These are phyloP conservation scores for Saccharomycopsis amapae DNA, from an alignment of 805 yeast genomes.

Conservation along the genomic window DNA sequence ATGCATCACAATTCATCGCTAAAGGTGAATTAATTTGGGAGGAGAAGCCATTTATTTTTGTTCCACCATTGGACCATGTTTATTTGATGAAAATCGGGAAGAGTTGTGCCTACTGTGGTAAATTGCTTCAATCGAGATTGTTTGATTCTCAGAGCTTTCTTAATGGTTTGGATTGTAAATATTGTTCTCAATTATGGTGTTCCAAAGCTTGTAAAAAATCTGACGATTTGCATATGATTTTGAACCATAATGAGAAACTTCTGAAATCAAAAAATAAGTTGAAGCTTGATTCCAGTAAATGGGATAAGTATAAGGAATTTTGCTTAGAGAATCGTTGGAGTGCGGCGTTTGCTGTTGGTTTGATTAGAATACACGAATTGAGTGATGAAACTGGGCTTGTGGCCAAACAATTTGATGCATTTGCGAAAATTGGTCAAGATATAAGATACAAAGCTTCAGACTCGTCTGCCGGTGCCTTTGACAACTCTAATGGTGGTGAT, in stretches of 20 bases:
- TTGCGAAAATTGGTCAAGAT: conserved; percentile 67
- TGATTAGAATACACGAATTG: conserved; percentile 42
- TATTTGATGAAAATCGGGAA: conserved; percentile 51
- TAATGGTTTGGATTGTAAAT: conserved; percentile 55
- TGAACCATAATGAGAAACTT: conserved; percentile 45
- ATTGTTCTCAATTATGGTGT: conserved; percentile 69
- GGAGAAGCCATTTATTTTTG: conserved; percentile 53
- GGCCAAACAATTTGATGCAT: conserved; percentile 45
- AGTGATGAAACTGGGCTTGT: conserved; percentile 35
- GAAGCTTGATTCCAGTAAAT: conserved; percentile 39
- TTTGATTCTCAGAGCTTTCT: conserved; percentile 23
- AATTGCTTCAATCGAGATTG: conserved; percentile 33
- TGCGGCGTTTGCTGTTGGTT: conserved; percentile 58
- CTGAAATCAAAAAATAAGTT: conserved; percentile 30
- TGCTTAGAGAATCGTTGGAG: conserved; percentile 62
- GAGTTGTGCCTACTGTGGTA: conserved; percentile 71
- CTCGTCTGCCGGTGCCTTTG: conserved; percentile 43
- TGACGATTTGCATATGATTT: conserved; percentile 45
- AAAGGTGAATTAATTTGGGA: conserved; percentile 53
- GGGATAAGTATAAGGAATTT: conserved; percentile 50
- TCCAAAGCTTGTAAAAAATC: conserved; percentile 48
- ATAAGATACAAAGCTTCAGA: conserved; percentile 52
- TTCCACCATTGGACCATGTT: conserved; percentile 64
- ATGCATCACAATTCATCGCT: conserved; percentile 39
- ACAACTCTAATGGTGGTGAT: conserved; percentile 37